phyloP scores from a whole-genome alignment of 768 basidiomycete species.

The Inosperma sp. region DNA sequence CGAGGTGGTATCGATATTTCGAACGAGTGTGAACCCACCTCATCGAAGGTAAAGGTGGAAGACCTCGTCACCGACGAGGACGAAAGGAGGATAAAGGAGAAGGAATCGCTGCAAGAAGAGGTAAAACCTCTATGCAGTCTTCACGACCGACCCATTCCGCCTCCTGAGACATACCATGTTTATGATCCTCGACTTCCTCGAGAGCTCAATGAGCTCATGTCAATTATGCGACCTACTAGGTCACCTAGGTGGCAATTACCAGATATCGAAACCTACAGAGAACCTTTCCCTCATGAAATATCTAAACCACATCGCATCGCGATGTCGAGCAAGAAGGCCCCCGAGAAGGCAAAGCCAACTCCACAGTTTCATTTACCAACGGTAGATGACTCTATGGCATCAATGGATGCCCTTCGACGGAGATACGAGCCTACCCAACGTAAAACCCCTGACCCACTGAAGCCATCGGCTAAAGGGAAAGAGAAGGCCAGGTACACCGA shows the following conservation, averaged over 20 bases:
- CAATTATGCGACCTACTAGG: not conserved
- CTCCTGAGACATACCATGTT: constrained; percentile 11
- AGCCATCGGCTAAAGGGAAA: not conserved
- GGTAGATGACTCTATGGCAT: not conserved
- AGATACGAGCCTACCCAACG: not conserved
- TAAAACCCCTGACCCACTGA: too few relatives aligned
- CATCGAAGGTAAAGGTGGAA: constrained; percentile 14
- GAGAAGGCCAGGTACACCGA: not conserved
- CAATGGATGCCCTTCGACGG: not conserved
- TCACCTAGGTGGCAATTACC: too few relatives aligned
- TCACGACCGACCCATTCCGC: constrained; percentile 16
- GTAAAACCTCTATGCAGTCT: too few relatives aligned
- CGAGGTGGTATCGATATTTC: not conserved
- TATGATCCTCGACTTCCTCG: constrained; percentile 18
- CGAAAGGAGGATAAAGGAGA: not conserved
- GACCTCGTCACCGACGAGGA: constrained; percentile 9
- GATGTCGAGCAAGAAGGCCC: not conserved
- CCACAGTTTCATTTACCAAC: not conserved
- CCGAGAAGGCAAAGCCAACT: too few relatives aligned
- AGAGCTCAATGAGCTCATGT: constrained; percentile 19
- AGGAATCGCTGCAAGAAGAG: not conserved
- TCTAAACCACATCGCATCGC: too few relatives aligned
- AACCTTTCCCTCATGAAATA: not conserved
- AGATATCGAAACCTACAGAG: not conserved
- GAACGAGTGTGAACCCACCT: constrained; percentile 16